phyloP scores from a whole-genome alignment of 176 grass and related monocot genomes.

The Olyra latifolia region DNA sequence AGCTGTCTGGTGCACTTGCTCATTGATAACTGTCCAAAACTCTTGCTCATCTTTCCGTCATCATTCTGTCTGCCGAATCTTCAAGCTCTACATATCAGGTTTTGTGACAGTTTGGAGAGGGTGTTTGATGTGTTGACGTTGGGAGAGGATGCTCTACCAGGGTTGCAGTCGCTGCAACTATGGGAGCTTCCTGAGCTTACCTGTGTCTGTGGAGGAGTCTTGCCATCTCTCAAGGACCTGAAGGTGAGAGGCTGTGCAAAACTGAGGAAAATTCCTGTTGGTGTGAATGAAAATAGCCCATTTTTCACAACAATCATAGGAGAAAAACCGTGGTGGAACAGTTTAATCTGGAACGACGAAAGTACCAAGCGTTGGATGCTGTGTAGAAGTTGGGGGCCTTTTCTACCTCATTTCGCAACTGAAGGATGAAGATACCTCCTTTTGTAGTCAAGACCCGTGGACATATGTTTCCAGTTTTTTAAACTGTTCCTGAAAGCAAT shows the following conservation, averaged over 20 bases:
- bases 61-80: neutral
- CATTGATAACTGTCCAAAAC: constrained; percentile 33
- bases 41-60: neutral
- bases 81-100: neutral
- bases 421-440: constrained; percentile 21
- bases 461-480: neutral
- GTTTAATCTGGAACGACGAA: constrained; percentile 32
- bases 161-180: constrained; percentile 23
- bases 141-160: constrained; percentile 25
- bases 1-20: constrained; percentile 21
- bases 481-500: neutral
- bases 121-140: neutral
- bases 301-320: constrained; percentile 3
- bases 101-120: constrained; percentile 30
- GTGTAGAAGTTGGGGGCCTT: constrained; percentile 30
- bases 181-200: constrained; percentile 44
- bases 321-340: constrained; percentile 33
- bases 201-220: constrained; percentile 22
- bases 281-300: constrained; percentile 38
- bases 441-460: neutral
- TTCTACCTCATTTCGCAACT: constrained; percentile 39
- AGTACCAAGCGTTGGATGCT: constrained; percentile 33
- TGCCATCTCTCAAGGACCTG: constrained; percentile 41
- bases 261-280: constrained; percentile 35
- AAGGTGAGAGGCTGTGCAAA: constrained; percentile 39